A percentile compares a stretch with the other conserved stretches of the same genome.
These are phyloP conservation scores for Collybiopsis confluens DNA, from an alignment of 768 basidiomycete species.

Conservation along the genomic window DNA sequence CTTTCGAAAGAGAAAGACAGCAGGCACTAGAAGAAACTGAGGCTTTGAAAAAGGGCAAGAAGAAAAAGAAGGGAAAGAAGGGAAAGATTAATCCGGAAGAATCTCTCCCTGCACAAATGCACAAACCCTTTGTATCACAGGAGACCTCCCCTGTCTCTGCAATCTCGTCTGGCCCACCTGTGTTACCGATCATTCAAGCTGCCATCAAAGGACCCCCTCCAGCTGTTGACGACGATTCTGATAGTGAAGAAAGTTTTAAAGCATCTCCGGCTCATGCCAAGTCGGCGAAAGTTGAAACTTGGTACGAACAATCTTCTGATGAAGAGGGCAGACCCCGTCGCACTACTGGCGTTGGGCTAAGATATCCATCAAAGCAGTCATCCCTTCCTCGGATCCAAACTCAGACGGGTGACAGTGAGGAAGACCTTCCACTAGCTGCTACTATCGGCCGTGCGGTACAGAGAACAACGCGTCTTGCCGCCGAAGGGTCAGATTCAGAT, in stretches of 20 bases:
- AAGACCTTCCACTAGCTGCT: conserved; percentile 73
- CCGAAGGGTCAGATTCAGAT: conserved; percentile 48
- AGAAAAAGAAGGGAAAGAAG: conserved; percentile 38
- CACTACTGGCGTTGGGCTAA: conserved; percentile 54
- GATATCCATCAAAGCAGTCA: conserved; percentile 35
- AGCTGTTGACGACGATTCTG: conserved; percentile 46
- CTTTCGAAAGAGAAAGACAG: conserved; percentile 40
- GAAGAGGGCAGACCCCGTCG: conserved; percentile 49
- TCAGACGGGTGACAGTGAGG: conserved; percentile 61
- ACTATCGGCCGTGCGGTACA: conserved; percentile 54
- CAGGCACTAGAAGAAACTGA: conserved; percentile 41
- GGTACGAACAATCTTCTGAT: conserved; percentile 61
- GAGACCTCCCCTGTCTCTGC: conserved; percentile 14
- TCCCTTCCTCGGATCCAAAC: conserved; percentile 11
- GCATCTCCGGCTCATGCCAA: conserved; percentile 12
- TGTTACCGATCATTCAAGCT: conserved; percentile 40
- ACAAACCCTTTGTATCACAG: conserved; percentile 4
- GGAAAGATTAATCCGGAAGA: conserved; percentile 5
- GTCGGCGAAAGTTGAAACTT: conserved; percentile 22
- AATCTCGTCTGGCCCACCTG: conserved; percentile 35
- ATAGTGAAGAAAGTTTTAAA: conserved; percentile 46
- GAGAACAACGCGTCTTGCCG: conserved; percentile 29
- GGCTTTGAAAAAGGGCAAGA: conserved; percentile 39
- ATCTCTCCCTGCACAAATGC: background rate
- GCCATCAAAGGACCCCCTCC: conserved; percentile 35